phyloP scores from a whole-genome alignment of 306 rosid genomes.

The Quercus gilva region DNA sequence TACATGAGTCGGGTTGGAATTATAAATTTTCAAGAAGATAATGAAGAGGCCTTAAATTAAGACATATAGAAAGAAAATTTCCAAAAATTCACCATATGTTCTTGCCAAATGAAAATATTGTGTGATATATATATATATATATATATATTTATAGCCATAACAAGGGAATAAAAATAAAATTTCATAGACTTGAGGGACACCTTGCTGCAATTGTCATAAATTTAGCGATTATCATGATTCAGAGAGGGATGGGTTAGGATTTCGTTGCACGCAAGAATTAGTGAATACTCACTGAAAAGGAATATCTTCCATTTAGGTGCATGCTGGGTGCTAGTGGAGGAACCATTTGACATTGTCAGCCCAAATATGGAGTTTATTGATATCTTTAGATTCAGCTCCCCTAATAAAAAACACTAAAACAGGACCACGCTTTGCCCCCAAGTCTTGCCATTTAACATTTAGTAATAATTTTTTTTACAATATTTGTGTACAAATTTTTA shows the following conservation, averaged over 20 bases:
- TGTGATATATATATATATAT: neutral
- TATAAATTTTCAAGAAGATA: too few relatives aligned
- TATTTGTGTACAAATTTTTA: too few relatives aligned
- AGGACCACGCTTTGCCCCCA: neutral
- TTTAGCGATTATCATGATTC: constrained; percentile 36
- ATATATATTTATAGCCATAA: neutral
- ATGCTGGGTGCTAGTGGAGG: constrained; percentile 46
- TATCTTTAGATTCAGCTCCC: constrained; percentile 17
- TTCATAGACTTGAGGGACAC: constrained; percentile 27
- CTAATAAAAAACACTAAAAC: neutral
- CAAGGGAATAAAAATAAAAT: neutral
- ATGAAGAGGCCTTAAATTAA: too few relatives aligned
- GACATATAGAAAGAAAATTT: too few relatives aligned
- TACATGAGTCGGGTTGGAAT: too few relatives aligned
- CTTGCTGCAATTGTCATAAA: constrained; percentile 46
- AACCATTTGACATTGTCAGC: constrained; percentile 54
- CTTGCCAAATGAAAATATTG: too few relatives aligned
- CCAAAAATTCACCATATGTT: too few relatives aligned
- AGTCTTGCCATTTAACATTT: neutral
- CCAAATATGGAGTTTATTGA: constrained; percentile 45
- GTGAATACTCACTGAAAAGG: constrained; percentile 35
- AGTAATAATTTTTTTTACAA: too few relatives aligned
- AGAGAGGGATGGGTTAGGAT: constrained; percentile 38
- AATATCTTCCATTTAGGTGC: constrained; percentile 50
- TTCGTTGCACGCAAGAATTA: constrained; percentile 35